Evolutionary conservation across 2,329 filamentous ascomycete genomes (phyloP), one percentile per base, ranked within the genome.

Genomic region (Talaromyces verruculosus): DNA sequence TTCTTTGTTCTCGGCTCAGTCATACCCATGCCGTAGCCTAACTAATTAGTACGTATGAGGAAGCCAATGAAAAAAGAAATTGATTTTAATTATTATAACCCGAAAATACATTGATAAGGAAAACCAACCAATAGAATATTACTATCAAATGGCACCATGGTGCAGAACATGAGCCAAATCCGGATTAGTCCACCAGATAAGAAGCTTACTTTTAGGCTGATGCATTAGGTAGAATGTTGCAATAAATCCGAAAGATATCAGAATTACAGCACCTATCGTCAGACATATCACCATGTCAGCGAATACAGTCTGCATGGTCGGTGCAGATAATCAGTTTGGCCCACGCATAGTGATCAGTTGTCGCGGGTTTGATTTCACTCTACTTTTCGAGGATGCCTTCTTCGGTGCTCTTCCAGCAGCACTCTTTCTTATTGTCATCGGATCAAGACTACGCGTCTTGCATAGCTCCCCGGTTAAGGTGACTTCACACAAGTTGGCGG

Each of bases 331-430:
- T 22, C 41, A 61, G 7, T 61, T 61, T 51, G 63, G 63, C n/a
- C 63, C 63, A 6, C 63, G 57, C 3, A 43, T 65, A 33, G 25
- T 6, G 30, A 13, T 39, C n/a, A 30, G 11, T 10, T 74, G 77
- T 33, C 75, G 75, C 19, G 73, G 72, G 11, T 81, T 81, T 67
- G 80, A 82, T 65, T 81, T 82, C 67, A 80, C 80, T 30, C 72
- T 81, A 47, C 72, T 82, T 10, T 82, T 82, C 66, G 79, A 82
- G 66, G 79, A 82, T 65, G 73, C 73, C 5, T 76, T 82, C 47
- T 72, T 81, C 55, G 71, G 71, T 17, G 72, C 78, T 19, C 67
- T 78, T 11, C 79, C 79, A 30, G 70, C 78, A 53, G 67, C 71
- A 1, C 65, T 81, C 45, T 74, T 79, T 39, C 68, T 79, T 37